A percentile compares a stretch with the other conserved stretches of the same genome.
phyloP scores from a whole-genome alignment of 441 rosid genomes.

The Hura crepitans region DNA sequence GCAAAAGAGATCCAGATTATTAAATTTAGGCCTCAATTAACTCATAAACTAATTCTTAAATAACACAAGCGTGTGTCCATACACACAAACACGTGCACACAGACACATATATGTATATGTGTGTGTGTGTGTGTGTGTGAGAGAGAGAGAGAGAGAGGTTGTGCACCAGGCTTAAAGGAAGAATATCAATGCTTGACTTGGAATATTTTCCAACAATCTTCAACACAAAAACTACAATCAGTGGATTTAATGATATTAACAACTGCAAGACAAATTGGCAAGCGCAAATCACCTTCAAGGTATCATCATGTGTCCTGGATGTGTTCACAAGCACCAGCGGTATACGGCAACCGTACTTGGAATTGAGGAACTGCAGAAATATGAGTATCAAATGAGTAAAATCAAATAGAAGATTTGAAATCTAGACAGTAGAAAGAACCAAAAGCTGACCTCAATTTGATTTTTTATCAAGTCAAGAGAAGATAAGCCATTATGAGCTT shows the following conservation, averaged over 20 bases:
- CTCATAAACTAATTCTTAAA: background rate
- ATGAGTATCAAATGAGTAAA: slow-evolving; percentile 14
- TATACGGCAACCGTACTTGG: slow-evolving; percentile 47
- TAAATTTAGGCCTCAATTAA: slow-evolving; percentile 5
- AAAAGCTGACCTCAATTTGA: slow-evolving; percentile 48
- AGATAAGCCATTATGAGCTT: slow-evolving; percentile 46
- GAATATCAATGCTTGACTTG: slow-evolving; percentile 41
- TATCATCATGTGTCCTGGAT: slow-evolving; percentile 35
- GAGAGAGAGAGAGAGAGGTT: slow-evolving; percentile 2
- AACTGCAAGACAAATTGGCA: slow-evolving; percentile 13
- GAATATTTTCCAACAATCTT: slow-evolving; percentile 54
- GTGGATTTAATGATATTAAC: slow-evolving; percentile 14
- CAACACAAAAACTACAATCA: slow-evolving; percentile 22
- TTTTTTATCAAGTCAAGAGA: slow-evolving; percentile 41
- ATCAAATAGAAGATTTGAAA: slow-evolving; percentile 6
- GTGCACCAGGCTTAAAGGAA: slow-evolving; percentile 43
- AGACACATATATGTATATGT: no score
- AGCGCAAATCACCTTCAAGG: slow-evolving; percentile 40
- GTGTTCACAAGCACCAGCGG: slow-evolving; percentile 55
- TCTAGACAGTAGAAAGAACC: background rate
- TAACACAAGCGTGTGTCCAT: no score
- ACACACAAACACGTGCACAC: background rate
- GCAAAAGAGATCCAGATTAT: slow-evolving; percentile 1
- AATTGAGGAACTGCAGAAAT: slow-evolving; percentile 49
- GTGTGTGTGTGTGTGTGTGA: background rate